Base-by-base conservation (phyloP, 805 yeast species). In the Wickerhamiella spandovensis region DNA sequence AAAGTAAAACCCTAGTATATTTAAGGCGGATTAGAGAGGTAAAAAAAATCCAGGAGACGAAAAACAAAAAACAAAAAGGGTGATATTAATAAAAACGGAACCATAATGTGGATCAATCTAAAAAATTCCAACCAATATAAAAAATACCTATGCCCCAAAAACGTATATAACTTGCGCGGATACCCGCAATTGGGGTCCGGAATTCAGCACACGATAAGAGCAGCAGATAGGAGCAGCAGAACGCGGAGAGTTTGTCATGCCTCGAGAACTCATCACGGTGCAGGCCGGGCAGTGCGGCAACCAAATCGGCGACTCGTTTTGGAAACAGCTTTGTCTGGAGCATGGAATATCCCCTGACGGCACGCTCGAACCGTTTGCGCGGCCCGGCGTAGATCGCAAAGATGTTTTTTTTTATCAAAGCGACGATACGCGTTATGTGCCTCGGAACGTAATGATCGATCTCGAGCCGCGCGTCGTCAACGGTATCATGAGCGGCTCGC, bases 221-320 rank as follows among this genome's bases (percentile, higher is more conserved):
- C n/a, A n/a, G n/a, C n/a, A n/a, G n/a, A n/a, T n/a, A n/a, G n/a
- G n/a, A n/a, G n/a, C n/a, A n/a, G n/a, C n/a, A n/a, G n/a, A n/a
- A n/a, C n/a, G n/a, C n/a, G n/a, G n/a, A n/a, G n/a, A n/a, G 20
- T 35, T 35, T 35, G 39, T 35, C 39, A 58, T 61, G 62, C 58
- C 61, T 22, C 60, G 70, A 37, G 70, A 66, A 49, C 62, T 66
- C 46, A 65, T 66, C 48, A 64, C 70, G 24, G 56, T 65, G 32
- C 67, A 65, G 25, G 65, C 64, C 1, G 95, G 95, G 23, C 98
- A 92, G 68, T 92, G 98, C 70, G 98, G 98, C 51, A 92, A 92
- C 67, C 97, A 90, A 64, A 81, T 90, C 1, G 97, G 97, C 23
- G 78, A 84, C 50, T 83, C 84, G 64, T 90, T 89, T 65, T 92